These are phyloP conservation scores for Mycena amicta DNA, from an alignment of 768 basidiomycete species.

Conservation along the genomic window DNA sequence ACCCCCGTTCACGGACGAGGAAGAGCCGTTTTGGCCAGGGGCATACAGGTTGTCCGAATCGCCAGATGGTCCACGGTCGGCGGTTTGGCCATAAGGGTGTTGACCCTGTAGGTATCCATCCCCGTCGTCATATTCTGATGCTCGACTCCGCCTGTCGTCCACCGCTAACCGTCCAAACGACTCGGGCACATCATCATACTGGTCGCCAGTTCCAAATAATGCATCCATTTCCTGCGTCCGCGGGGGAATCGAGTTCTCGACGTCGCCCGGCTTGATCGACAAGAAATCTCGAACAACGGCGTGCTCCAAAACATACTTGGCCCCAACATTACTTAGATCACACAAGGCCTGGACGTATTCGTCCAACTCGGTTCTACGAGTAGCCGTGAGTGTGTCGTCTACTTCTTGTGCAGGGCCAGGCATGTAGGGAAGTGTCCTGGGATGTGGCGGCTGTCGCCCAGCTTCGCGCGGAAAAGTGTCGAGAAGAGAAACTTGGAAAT, in stretches of 20 bases:
- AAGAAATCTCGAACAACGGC: constrained; percentile 82
- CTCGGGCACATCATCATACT: constrained; percentile 48
- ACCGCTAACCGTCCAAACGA: constrained; percentile 54
- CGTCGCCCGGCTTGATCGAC: constrained; percentile 83
- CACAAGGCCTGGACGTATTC: constrained; percentile 85
- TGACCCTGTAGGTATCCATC: constrained; percentile 23
- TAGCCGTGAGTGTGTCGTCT: constrained; percentile 80
- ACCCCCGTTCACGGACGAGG: constrained; percentile 51
- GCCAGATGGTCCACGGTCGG: constrained; percentile 40
- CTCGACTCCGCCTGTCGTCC: constrained; percentile 45
- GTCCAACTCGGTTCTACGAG: constrained; percentile 81
- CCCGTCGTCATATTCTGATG: constrained; percentile 70
- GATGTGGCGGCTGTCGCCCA: constrained; percentile 67
- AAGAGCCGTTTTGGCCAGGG: constrained; percentile 49
- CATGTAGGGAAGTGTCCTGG: constrained; percentile 93
- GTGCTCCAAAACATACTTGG: constrained; percentile 81
- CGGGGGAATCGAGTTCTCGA: constrained; percentile 67
- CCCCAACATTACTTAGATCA: constrained; percentile 63
- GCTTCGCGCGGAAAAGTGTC: constrained; percentile 90
- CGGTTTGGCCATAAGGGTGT: constrained; percentile 41
- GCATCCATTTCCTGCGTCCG: constrained; percentile 61
- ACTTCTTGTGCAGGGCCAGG: constrained; percentile 89
- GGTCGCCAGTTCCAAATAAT: constrained; percentile 42
- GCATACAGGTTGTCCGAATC: constrained; percentile 44
- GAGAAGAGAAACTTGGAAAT: constrained; percentile 90